Evolutionary conservation across 768 basidiomycete genomes (phyloP), one percentile per base, ranked within the genome.

Genomic region (Amanita exitialis): DNA sequence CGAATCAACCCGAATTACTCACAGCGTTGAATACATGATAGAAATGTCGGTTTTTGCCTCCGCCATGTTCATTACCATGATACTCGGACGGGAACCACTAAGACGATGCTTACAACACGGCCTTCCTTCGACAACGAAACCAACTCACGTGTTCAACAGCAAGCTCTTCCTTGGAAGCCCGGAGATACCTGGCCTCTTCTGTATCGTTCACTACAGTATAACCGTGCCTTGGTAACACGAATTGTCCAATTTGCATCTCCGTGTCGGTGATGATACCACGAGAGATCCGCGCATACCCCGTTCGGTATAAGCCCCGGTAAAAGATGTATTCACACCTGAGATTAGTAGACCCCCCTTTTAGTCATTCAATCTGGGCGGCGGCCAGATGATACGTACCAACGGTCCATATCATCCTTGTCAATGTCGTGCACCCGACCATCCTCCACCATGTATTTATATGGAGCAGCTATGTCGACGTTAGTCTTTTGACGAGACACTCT

Each of bases 271-370:
- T 85, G 30, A 80, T 81, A 20, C 88, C 82, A 16, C 89, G 77
- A 9, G 90, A 88, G 15, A 95, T 65, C 15, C 91, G 77, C 0
- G 85, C 90, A 61, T 90, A 94, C n/a, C 82, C 70, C 2, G 86
- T 88, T 15, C 86, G 74, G 61, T 88, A 83, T 21, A 90, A 59
- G 1, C 84, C 88, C 9, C 90, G 78, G 62, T 90, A 94, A 21
- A 90, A 67, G 45, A 95, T 90, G 60, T 94, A 94, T 70, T 94
- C 88, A 68, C 91, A 95, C 87, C 88, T 85, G 53, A 49, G 39
- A 41, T 45, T 39, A 20, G 49, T 42, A 39, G 38, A 2, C 5
- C 23, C 6, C 13, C 41, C 55, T 10, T 12, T 32, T 4, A 20
- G 27, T 25, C 4, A 21, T 41, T 4, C 6, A 43, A 49, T n/a